Conservation (phyloP, 1,139 yeast species). For the Suhomyces ambrosiae region DNA sequence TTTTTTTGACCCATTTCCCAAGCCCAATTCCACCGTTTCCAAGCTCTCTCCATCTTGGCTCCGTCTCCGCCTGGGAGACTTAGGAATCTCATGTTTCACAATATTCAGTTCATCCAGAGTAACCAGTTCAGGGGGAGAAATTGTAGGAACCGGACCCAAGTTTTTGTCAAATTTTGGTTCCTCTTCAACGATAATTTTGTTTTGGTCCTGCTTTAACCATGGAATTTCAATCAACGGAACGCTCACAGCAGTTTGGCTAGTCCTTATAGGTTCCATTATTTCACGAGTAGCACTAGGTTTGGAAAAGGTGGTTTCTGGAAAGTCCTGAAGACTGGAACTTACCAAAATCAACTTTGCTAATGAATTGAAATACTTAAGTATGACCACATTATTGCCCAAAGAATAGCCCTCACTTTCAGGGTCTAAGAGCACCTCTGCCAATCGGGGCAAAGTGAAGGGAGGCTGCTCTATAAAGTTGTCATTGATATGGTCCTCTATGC, state of each 20-base stretch:
- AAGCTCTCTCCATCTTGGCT: conserved; percentile 12
- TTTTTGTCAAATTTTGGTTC: not conserved
- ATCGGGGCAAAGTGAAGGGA: conserved; percentile 60
- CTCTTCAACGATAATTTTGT: conserved; percentile 2
- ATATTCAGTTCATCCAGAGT: conserved; percentile 2
- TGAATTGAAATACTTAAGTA: conserved; percentile 35
- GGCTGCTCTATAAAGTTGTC: conserved; percentile 39
- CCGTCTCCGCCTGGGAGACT: conserved; percentile 12
- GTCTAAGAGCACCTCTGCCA: conserved; percentile 52
- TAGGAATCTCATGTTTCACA: conserved; percentile 8
- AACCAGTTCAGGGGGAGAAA: conserved; percentile 1
- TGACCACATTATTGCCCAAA: conserved; percentile 24
- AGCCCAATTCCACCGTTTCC: conserved; percentile 2
- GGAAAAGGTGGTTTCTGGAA: conserved; percentile 22
- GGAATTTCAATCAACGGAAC: conserved; percentile 43
- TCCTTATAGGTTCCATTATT: conserved; percentile 10
- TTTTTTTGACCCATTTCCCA: conserved; percentile 7
- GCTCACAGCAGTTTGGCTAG: conserved; percentile 14
- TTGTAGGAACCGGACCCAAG: conserved; percentile 1
- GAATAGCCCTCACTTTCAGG: conserved; percentile 41
- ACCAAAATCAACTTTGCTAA: conserved; percentile 31
- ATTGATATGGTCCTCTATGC: conserved; percentile 24
- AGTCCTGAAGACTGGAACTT: conserved; percentile 30
- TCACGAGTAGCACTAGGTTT: not conserved
- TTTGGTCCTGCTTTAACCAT: conserved; percentile 43